These are phyloP conservation scores for Inonotus obliquus DNA, from an alignment of 1,284 basidiomycete species.

Conservation along the genomic window DNA sequence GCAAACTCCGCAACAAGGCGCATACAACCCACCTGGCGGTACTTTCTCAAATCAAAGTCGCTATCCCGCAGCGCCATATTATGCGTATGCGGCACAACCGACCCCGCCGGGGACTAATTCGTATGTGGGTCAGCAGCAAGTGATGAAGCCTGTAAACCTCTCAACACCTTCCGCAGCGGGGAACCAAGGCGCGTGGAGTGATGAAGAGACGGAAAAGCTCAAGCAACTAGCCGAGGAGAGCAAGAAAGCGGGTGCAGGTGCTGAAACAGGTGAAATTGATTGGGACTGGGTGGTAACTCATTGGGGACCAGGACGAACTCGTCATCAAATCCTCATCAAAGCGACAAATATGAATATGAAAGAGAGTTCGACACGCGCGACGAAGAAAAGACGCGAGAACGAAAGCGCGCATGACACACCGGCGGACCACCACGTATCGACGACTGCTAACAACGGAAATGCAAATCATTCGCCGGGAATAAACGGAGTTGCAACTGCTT, in stretches of 20 bases:
- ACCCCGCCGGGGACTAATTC: slow-evolving; percentile 6
- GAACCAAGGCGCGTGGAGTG: slow-evolving; percentile 69
- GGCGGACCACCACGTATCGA: neutral
- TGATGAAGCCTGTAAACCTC: slow-evolving; percentile 20
- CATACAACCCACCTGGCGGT: slow-evolving; percentile 32
- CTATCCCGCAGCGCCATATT: slow-evolving; percentile 59
- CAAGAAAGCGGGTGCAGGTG: slow-evolving; percentile 33
- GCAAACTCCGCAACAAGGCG: slow-evolving; percentile 34
- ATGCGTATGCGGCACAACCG: slow-evolving; percentile 36
- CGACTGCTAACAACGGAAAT: neutral
- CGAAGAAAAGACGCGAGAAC: slow-evolving; percentile 15
- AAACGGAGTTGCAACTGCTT: neutral
- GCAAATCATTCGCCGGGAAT: neutral
- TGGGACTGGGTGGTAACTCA: slow-evolving; percentile 72
- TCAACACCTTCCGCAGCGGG: slow-evolving; percentile 25
- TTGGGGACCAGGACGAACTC: slow-evolving; percentile 69
- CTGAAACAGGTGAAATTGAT: slow-evolving; percentile 51
- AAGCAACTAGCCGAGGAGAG: slow-evolving; percentile 64
- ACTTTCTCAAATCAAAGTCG: slow-evolving; percentile 23
- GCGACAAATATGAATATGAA: slow-evolving; percentile 70
- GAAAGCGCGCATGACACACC: neutral
- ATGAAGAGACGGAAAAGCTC: slow-evolving; percentile 65
- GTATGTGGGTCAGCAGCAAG: slow-evolving; percentile 20
- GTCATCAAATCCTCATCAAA: slow-evolving; percentile 74
- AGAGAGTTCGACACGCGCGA: slow-evolving; percentile 50